Evolutionary conservation across 2,329 filamentous ascomycete genomes (phyloP), one percentile per base, ranked within the genome.

Genomic region (Cytospora piceae): DNA sequence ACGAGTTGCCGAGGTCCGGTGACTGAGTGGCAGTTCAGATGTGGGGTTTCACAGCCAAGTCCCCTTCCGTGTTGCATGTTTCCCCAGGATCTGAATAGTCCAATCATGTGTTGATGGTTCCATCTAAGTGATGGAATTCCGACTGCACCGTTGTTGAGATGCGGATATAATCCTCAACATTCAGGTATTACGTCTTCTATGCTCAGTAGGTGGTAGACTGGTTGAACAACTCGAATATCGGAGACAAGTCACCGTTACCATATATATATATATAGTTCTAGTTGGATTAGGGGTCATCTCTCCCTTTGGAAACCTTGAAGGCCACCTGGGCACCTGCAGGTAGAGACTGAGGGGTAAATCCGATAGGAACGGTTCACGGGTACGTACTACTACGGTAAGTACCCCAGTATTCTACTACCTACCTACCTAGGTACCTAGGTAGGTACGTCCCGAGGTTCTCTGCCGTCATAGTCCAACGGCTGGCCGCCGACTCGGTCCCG

Each of bases 1-100:
- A 7, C 39, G 42, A 61, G 51, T 66, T 57, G 63, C 66, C 66
- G 66, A 67, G 66, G 66, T 67, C 63, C 59, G 39, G 51, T 42
- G 15, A 37, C 53, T 55, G 56, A 58, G 49, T 55, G 49, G 55
- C 39, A 62, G n/a, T 59, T 62, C 54, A 54, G 49, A 31, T 63
- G 66, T 67, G 63, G 66, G 63, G 58, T 61, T 61, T 39, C 51
- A 31, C 53, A 42, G 27, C n/a, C 56, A 37, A 15, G n/a, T 49
- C 22, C n/a, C 7, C 12, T n/a, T 24, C 46, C 14, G 32, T 32
- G 53, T 63, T 46, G 12, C 29, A 12, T 54, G 17, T 54, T 56
- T 15, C 55, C 51, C 51, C 49, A 29, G 29, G 51, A 64, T 56
- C 22, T 59, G 55, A 53, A 24, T 52, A 2, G 53, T 34, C 29